These are phyloP conservation scores for Penicillium angulare DNA, from an alignment of 495 filamentous ascomycete species.

Conservation along the genomic window DNA sequence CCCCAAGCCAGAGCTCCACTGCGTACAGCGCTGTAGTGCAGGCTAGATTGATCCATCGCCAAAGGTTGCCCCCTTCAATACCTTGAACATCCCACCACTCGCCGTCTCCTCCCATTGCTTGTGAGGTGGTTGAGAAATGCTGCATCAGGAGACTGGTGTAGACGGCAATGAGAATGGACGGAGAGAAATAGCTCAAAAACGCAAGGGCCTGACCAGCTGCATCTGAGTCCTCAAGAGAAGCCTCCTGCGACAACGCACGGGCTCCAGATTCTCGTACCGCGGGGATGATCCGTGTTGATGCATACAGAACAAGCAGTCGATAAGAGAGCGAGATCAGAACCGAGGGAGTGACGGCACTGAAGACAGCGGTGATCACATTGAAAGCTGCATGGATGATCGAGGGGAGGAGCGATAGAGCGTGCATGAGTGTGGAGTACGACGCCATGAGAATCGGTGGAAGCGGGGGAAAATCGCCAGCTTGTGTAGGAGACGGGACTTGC, in stretches of 20 bases:
- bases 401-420: constrained; percentile 79
- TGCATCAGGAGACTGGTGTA: constrained; percentile 97
- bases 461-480: constrained; percentile 82
- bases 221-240: constrained; percentile 79
- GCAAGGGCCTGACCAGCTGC: constrained; percentile 75
- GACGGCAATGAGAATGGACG: constrained; percentile 86
- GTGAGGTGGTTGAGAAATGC: constrained; percentile 76
- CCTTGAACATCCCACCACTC: constrained; percentile 86
- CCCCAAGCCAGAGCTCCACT: constrained; percentile 80
- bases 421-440: constrained; percentile 88
- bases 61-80: constrained; percentile 77
- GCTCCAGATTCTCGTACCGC: constrained; percentile 85
- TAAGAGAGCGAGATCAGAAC: constrained; percentile 93
- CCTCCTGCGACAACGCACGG: constrained; percentile 75
- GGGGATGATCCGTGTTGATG: constrained; percentile 93
- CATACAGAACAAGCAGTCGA: constrained; percentile 90
- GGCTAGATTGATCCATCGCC: constrained; percentile 89
- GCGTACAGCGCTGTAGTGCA: constrained; percentile 87
- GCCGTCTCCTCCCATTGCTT: constrained; percentile 56
- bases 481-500: constrained; percentile 50
- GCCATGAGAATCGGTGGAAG: constrained; percentile 97
- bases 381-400: constrained; percentile 80
- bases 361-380: constrained; percentile 82
- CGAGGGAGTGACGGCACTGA: constrained; percentile 90
- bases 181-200: constrained; percentile 86